phyloP scores from a whole-genome alignment of 176 grass and related monocot genomes.

The Zea luxurians region DNA sequence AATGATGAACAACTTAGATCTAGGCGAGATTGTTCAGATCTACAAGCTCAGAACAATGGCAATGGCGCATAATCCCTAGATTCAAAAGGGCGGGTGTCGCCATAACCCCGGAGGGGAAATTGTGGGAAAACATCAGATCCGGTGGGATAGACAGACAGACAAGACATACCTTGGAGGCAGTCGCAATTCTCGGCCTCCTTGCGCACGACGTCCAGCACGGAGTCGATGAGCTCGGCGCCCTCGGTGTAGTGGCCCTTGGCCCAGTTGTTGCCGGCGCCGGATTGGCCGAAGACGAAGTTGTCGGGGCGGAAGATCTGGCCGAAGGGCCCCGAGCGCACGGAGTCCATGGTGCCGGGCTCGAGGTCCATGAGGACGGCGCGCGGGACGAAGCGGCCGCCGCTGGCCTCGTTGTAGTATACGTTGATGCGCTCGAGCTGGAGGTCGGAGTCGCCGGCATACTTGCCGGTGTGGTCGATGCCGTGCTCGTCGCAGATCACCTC shows the following conservation, averaged over 20 bases:
- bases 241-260: slow-evolving; percentile 90
- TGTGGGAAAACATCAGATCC: too few relatives aligned
- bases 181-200: slow-evolving; percentile 99
- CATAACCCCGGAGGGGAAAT: too few relatives aligned
- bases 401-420: slow-evolving; percentile 99
- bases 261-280: slow-evolving; percentile 93
- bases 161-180: slow-evolving; percentile 67
- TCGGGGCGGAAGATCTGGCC: slow-evolving; percentile 94
- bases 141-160: neutral
- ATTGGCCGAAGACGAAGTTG: slow-evolving; percentile 96
- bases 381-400: slow-evolving; percentile 74
- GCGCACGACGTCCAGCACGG: slow-evolving; percentile 86
- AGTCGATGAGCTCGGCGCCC: slow-evolving; percentile 87
- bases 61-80: too few relatives aligned
- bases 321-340: slow-evolving; percentile 62
- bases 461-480: slow-evolving; percentile 83
- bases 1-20: too few relatives aligned
- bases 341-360: slow-evolving; percentile 95
- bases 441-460: slow-evolving; percentile 73
- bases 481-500: slow-evolving; percentile 97
- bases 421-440: slow-evolving; percentile 96
- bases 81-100: too few relatives aligned
- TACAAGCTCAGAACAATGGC: too few relatives aligned
- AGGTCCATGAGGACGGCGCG: slow-evolving; percentile 96
- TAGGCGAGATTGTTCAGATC: too few relatives aligned